Conservation (phyloP, 2,329 filamentous ascomycete genomes). For the Chrysoporthe puriensis region DNA sequence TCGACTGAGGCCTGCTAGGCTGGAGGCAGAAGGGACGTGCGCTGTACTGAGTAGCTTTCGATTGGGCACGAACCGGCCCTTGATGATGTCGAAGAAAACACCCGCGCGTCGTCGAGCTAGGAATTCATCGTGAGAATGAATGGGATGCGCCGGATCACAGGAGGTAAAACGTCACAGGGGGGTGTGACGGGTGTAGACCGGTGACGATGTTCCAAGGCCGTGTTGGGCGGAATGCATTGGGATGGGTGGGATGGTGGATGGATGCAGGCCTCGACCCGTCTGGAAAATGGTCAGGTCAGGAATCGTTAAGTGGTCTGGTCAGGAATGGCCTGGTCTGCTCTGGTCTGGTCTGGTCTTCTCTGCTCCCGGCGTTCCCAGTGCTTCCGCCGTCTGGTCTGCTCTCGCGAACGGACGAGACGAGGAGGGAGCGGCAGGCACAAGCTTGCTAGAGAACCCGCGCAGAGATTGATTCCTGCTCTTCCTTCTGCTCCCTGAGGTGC, state of each 20-base stretch:
- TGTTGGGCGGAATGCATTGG: slow-evolving; percentile 2
- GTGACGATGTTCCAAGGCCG: slow-evolving; percentile 20
- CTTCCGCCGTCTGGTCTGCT: slow-evolving; percentile 4
- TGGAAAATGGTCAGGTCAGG: background rate
- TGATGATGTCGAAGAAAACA: slow-evolving; percentile 17
- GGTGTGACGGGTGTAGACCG: slow-evolving; percentile 10
- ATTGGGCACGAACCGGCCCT: slow-evolving; percentile 27
- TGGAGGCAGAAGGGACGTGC: background rate
- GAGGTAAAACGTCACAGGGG: slow-evolving; percentile 14
- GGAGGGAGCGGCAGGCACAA: slow-evolving; percentile 4
- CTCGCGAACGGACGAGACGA: background rate
- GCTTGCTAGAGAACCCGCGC: background rate
- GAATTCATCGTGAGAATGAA: slow-evolving; percentile 23
- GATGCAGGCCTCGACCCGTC: background rate
- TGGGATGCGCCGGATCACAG: slow-evolving; percentile 8
- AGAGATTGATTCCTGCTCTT: background rate
- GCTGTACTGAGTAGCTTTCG: background rate
- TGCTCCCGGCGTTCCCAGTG: slow-evolving; percentile 6
- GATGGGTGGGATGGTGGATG: background rate
- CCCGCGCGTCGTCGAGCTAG: slow-evolving; percentile 21
- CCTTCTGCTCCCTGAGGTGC: background rate
- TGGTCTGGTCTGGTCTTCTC: background rate
- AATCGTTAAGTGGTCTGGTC: no score
- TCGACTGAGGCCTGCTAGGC: background rate
- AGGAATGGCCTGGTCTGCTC: no score